These are phyloP conservation scores for Xylariaceae sp. DNA, from an alignment of 2,329 filamentous ascomycete genomes.

Conservation along the genomic window DNA sequence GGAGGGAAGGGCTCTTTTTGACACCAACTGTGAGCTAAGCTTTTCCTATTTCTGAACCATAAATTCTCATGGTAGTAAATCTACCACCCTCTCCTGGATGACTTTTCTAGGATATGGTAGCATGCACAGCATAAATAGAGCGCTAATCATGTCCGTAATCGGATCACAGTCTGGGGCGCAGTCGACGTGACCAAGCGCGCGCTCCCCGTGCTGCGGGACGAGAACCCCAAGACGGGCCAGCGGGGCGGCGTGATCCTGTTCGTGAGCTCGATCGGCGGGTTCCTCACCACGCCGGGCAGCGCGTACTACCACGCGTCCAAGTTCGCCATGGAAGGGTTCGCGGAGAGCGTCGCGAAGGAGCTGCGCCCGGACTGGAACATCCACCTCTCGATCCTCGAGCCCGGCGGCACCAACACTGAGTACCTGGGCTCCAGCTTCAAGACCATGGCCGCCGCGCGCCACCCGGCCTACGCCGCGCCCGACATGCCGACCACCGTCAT, in stretches of 20 bases:
- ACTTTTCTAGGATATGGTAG: no score
- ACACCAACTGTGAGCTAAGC: slow-evolving; percentile 44
- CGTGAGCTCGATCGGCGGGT: slow-evolving; percentile 59
- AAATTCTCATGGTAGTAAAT: no score
- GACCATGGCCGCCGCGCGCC: slow-evolving; percentile 40
- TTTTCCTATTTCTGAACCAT: no score
- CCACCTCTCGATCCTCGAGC: slow-evolving; percentile 49
- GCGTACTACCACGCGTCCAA: slow-evolving; percentile 35
- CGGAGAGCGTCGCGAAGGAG: slow-evolving; percentile 30
- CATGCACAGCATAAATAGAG: no score
- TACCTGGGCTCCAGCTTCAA: slow-evolving; percentile 36
- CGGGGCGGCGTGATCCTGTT: slow-evolving; percentile 60
- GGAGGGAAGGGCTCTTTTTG: slow-evolving; percentile 44
- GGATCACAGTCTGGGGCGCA: slow-evolving; percentile 45
- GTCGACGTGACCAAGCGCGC: slow-evolving; percentile 47
- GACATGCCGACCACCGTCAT: slow-evolving; percentile 33
- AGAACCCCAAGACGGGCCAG: slow-evolving; percentile 31
- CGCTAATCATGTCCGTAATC: neutral
- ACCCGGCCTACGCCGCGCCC: slow-evolving; percentile 45
- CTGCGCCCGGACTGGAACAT: slow-evolving; percentile 36
- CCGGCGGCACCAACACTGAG: slow-evolving; percentile 46
- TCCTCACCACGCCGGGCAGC: slow-evolving; percentile 36
- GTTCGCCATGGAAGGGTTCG: slow-evolving; percentile 35
- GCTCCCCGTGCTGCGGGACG: slow-evolving; percentile 46
- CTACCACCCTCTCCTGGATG: no score